A percentile compares a stretch with the other conserved stretches of the same genome.
phyloP scores from a whole-genome alignment of 2,329 filamentous ascomycete genomes.

The Colletotrichum sansevieriae region DNA sequence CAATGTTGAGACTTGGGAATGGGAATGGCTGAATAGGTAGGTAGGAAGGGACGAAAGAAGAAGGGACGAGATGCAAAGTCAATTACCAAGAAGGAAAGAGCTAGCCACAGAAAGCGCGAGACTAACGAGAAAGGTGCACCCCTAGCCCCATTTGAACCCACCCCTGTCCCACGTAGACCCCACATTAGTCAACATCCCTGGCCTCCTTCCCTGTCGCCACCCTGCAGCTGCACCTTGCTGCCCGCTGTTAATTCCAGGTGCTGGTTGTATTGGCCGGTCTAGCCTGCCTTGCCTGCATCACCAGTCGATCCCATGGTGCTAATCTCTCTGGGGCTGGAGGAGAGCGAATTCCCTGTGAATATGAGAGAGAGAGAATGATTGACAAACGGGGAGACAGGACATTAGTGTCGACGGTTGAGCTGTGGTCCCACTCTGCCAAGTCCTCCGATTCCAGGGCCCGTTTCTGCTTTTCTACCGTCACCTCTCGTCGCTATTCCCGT shows the following conservation, averaged over 20 bases:
- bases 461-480: slow-evolving; percentile 41
- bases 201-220: slow-evolving; percentile 12
- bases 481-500: slow-evolving; percentile 24
- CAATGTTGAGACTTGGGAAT: not conserved
- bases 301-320: not conserved
- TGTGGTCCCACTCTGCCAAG: slow-evolving; percentile 12
- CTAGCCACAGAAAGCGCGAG: no score
- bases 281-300: no score
- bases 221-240: slow-evolving; percentile 10
- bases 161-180: not conserved
- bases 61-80: no score
- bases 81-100: not conserved
- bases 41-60: not conserved
- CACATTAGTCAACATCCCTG: not conserved
- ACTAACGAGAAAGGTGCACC: not conserved
- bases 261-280: no score
- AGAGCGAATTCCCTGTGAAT: no score
- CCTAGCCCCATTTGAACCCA: not conserved
- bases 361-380: no score
- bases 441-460: slow-evolving; percentile 36
- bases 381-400: no score
- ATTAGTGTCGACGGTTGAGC: no score
- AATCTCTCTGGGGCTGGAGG: not conserved
- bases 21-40: not conserved
- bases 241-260: no score